Evolutionary conservation across 2,329 filamentous ascomycete genomes (phyloP), one percentile per base, ranked within the genome.

Genomic region (Alternaria postmessia): DNA sequence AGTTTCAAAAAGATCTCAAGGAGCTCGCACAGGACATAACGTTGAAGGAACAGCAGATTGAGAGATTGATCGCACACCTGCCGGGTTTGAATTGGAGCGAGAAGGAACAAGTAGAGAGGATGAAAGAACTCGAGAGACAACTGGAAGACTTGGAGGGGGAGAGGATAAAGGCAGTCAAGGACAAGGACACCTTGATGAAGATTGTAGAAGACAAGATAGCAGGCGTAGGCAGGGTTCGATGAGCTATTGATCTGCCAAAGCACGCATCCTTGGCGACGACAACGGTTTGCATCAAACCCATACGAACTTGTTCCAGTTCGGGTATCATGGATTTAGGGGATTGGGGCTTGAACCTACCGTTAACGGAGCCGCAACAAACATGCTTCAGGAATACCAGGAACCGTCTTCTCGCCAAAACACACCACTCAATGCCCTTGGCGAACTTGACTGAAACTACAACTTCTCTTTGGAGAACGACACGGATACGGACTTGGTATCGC

Each of bases 11-110:
- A 3, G 87, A 89, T 47, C 86, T 93, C 74, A 83, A 88, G 61
- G 91, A 94, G 76, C 83, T 95, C 54, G 90, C 91, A 38, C 86
- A 87, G 63, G 92, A 94, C 74, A 82, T 95, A 26, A 89, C 94
- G 59, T 77, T 91, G 59, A 93, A 94, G 72, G 90, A 93, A 70
- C 91, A 94, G 80, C 91, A 94, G 80, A 93, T 95, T 63, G 92
- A 95, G 76, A 83, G 87, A 44, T 81, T 95, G 48, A 91, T 94
- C 59, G 90, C 88, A 16, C 87, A 85, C 22, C 83, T 96, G 2
- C 92, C 92, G 0, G 92, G 92, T 0, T 81, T 95, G 22, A 90
- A 92, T 44, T 91, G 89, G 63, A 94, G 90, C 71, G 91, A 94
- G 75, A 83, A 86, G 63, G 90, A 93, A 71, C 92, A 96, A 78